Conservation (phyloP, 1,139 yeast species). For the Suhomyces panamericanus region DNA sequence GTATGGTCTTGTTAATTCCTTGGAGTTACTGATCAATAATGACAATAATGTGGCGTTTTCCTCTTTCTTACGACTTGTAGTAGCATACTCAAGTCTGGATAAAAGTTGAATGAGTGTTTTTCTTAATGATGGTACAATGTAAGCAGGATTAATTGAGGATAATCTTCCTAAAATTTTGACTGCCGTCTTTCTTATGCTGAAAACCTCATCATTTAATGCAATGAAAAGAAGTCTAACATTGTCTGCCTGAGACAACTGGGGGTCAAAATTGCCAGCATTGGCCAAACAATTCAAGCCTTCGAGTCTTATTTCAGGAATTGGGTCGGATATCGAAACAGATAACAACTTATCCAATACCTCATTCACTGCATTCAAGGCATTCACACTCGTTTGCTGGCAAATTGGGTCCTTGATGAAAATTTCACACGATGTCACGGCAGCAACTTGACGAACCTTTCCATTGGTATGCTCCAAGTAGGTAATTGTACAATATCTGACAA, state of each 20-base stretch:
- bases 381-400: constrained; percentile 79
- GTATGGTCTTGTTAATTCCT: constrained; percentile 82
- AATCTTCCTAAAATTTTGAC: constrained; percentile 79
- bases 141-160: constrained; percentile 88
- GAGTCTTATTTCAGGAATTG: constrained; percentile 76
- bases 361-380: constrained; percentile 81
- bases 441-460: constrained; percentile 77
- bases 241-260: constrained; percentile 92
- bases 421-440: constrained; percentile 80
- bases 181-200: constrained; percentile 79
- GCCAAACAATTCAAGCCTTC: constrained; percentile 71
- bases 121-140: constrained; percentile 88
- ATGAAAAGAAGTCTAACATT: constrained; percentile 82
- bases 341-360: constrained; percentile 80
- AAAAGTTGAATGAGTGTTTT: constrained; percentile 82
- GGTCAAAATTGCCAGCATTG: constrained; percentile 71
- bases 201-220: constrained; percentile 89
- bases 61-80: constrained; percentile 75
- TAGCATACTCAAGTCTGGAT: constrained; percentile 81
- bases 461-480: constrained; percentile 79
- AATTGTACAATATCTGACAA: constrained; percentile 80
- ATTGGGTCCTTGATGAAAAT: constrained; percentile 82
- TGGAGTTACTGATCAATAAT: constrained; percentile 72
- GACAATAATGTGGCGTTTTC: constrained; percentile 81
- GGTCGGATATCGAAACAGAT: constrained; percentile 88